phyloP scores from a whole-genome alignment of 441 rosid genomes.

The Gossypium laxum region DNA sequence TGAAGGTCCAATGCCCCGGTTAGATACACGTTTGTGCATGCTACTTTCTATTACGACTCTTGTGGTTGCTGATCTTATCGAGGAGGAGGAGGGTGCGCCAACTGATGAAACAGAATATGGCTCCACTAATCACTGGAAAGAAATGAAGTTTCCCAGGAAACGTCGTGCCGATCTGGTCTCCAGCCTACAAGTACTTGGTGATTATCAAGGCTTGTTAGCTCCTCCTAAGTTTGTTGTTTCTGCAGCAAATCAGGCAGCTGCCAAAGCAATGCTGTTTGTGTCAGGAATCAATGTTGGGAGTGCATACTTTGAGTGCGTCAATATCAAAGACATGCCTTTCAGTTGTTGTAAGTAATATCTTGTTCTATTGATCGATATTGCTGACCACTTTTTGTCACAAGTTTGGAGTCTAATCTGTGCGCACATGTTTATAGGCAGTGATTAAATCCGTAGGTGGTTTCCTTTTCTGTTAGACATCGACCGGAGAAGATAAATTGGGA shows the following conservation, averaged over 20 bases:
- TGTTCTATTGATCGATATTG: conserved; percentile 11
- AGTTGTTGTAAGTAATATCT: conserved; percentile 43
- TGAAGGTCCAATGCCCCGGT: conserved; percentile 64
- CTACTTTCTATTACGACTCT: conserved; percentile 53
- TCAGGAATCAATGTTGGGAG: conserved; percentile 49
- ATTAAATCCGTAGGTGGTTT: conserved; percentile 1
- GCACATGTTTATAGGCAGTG: conserved; percentile 3
- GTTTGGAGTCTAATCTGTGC: background rate
- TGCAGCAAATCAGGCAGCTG: conserved; percentile 63
- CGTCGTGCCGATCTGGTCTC: conserved; percentile 48
- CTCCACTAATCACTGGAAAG: conserved; percentile 27
- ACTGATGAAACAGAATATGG: conserved; percentile 24
- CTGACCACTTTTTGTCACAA: background rate
- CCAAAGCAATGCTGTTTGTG: conserved; percentile 54
- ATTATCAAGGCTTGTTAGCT: conserved; percentile 56
- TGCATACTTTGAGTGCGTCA: conserved; percentile 49
- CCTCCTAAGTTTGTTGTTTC: conserved; percentile 60
- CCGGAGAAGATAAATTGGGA: background rate
- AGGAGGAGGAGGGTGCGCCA: conserved; percentile 42
- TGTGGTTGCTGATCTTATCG: conserved; percentile 53
- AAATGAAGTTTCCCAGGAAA: conserved; percentile 28
- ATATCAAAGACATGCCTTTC: conserved; percentile 55
- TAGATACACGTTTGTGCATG: conserved; percentile 67
- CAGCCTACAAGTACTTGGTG: conserved; percentile 57
- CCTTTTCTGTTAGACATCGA: background rate